Conservation (phyloP, 768 basidiomycete species). For the Tulasnella sp. region DNA sequence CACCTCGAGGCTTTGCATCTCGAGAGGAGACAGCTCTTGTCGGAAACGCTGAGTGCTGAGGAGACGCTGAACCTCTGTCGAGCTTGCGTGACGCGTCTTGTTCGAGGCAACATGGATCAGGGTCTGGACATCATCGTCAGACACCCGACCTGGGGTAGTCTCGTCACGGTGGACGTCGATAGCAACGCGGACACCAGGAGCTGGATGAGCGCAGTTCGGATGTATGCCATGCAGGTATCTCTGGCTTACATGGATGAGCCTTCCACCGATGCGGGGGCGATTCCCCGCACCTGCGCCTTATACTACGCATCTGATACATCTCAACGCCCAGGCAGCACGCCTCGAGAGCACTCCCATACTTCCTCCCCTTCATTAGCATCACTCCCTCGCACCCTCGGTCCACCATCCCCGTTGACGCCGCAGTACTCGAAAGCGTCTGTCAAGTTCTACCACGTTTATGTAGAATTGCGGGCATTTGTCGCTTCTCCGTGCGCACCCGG, state of each 20-base stretch:
- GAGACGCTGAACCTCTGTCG: conserved; percentile 71
- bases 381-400: neutral
- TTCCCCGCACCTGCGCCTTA: conserved; percentile 5
- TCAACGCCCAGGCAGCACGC: conserved; percentile 23
- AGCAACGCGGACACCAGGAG: conserved; percentile 68
- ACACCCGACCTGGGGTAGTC: conserved; percentile 80
- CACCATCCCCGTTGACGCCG: neutral
- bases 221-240: conserved; percentile 82
- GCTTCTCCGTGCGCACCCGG: conserved; percentile 83
- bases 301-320: neutral
- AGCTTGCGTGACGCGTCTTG: conserved; percentile 80
- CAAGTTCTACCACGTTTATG: conserved; percentile 72
- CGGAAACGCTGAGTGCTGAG: conserved; percentile 75
- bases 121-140: conserved; percentile 93
- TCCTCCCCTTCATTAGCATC: neutral
- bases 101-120: conserved; percentile 83
- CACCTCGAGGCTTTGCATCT: conserved; percentile 87
- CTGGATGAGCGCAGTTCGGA: conserved; percentile 81
- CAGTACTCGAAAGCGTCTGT: conserved; percentile 2
- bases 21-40: conserved; percentile 81
- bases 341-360: conserved; percentile 40
- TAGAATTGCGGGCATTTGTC: conserved; percentile 86
- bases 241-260: conserved; percentile 61
- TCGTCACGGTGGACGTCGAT: conserved; percentile 84
- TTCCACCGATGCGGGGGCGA: neutral